phyloP scores from a whole-genome alignment of 2,329 filamentous ascomycete genomes.

The Drechslera avenae region DNA sequence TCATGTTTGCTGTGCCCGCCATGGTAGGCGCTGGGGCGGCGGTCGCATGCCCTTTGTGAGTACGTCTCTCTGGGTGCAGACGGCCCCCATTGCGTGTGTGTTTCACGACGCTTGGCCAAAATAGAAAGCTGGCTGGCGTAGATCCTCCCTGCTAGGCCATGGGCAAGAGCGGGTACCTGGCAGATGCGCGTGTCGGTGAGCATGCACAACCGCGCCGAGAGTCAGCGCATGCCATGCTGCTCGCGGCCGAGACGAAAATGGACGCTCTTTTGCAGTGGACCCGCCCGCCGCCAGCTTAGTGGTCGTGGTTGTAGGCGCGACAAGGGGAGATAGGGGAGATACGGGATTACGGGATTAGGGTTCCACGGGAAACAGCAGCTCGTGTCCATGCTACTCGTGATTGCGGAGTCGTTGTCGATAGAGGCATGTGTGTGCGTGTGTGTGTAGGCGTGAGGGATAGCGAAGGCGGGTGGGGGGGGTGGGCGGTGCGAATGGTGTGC shows the following conservation, averaged over 20 bases:
- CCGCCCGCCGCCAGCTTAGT: not conserved
- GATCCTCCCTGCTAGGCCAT: slow-evolving; percentile 41
- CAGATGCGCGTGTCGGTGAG: slow-evolving; percentile 18
- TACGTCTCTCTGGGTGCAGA: slow-evolving; percentile 17
- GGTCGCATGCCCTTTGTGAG: not conserved
- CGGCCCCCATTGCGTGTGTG: slow-evolving; percentile 35
- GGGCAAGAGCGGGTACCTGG: slow-evolving; percentile 37
- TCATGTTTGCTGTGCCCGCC: not conserved
- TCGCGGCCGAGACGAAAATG: not conserved
- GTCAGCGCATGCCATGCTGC: slow-evolving; percentile 1
- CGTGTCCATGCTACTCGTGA: not conserved
- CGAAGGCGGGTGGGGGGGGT: slow-evolving; percentile 4
- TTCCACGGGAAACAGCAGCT: slow-evolving; percentile 5
- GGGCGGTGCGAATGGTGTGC: slow-evolving; percentile 7
- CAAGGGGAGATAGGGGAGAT: too few species aligned
- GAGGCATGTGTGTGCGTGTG: not conserved
- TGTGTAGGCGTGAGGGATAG: not conserved
- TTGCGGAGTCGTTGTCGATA: slow-evolving; percentile 12
- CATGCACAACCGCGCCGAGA: slow-evolving; percentile 16
- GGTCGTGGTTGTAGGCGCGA: too few species aligned
- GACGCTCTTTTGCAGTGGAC: too few species aligned
- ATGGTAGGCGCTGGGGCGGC: too few species aligned
- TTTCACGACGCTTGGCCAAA: slow-evolving; percentile 43
- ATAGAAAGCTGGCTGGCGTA: slow-evolving; percentile 33
- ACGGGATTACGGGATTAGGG: slow-evolving; percentile 3